Evolutionary conservation across 2,329 filamentous ascomycete species (phyloP), one percentile per base, ranked within the genome.

Genomic region (Colletotrichum eremochloae): DNA sequence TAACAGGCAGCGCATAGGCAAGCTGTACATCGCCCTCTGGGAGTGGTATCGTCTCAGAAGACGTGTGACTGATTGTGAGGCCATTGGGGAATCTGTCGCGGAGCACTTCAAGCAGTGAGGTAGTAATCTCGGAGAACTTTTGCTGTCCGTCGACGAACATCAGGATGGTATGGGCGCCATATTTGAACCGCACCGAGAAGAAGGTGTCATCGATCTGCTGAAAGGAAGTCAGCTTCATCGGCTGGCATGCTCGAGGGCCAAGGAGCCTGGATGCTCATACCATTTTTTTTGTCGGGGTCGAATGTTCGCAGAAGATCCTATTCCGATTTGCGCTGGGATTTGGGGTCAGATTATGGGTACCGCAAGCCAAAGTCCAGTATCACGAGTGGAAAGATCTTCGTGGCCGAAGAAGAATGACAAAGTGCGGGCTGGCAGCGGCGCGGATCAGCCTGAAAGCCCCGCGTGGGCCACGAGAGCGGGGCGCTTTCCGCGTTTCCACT

Each of bases 101-200:
- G 7, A 95, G 82, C 14, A 89, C 82, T 0, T 84, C 81, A 24
- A 93, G 81, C 2, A 95, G 87, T 29, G 90, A 86, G 24, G 84
- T 76, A 68, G 90, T 90, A 71, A 93, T 83, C 1, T 84, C 81
- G 20, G 84, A 81, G 77, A 94, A 89, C 14, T 89, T 81, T 50
- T 87, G 86, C 18, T 87, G 82, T 6, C 90, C 83, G 50, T 90
- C 86, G 57, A 92, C 86, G 74, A 93, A 91, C 70, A 95, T 85
- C 76, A 93, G 89, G 75, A 94, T 85, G 5, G 92, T 95, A 76
- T 91, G 88, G 70, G 90, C 89, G 78, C 92, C 90, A 79, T 93
- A 88, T 81, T 94, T 94, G 83, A 95, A 90, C 72, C 91, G 88
- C 67, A 95, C 83, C 12, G 92, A 93, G 76, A 89, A 85, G 75